Evolutionary conservation across 495 filamentous ascomycete species (phyloP), one percentile per base, ranked within the genome.

Genomic region (Trichoderma reesei): DNA sequence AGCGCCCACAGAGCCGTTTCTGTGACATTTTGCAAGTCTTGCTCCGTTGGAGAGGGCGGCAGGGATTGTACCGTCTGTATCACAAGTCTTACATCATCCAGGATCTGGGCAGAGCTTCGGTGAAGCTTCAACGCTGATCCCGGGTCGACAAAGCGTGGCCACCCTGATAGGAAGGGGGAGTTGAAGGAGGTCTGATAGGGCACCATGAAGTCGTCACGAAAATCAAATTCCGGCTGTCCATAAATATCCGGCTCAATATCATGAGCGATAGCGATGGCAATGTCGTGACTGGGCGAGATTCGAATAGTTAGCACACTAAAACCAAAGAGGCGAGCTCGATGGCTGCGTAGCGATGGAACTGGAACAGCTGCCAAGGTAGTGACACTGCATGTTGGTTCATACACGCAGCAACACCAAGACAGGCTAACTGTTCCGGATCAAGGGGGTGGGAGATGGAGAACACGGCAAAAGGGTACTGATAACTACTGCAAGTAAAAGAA

Each of bases 1-100:
- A 76, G 67, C 48, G 73, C 72, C 75, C 75, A 77, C 0, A 68
- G 68, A 1, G 72, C 69, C 5, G 70, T 72, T 1, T 70, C 67
- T 20, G 69, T 64, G 2, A 76, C 68, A 60, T 76, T 73, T 26
- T 70, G 71, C 5, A 74, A 62, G 61, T 75, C 71, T 54, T 72
- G 71, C 0, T 67, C 44, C 2, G 72, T 70, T 8, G 75, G 64
- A 0, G 64, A 44, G 2, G 65, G 64, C 1, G 74, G 74, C 6
- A 76, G 71, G 16, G 67, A 61, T 13, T 71, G 69, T 10, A 76
- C 74, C 0, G 71, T 63, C 18, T 60, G 39, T 41, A 75, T 66
- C 34, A 76, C 67, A 56, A 72, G 72, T 20, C 75, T 70, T 67
- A 77, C 73, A 62, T 77, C 75, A 66, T 77, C 75, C 20, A 77